Evolutionary conservation across 805 yeast species (phyloP), one percentile per base, ranked within the genome.

Genomic region (Grigorovia jiainica): DNA sequence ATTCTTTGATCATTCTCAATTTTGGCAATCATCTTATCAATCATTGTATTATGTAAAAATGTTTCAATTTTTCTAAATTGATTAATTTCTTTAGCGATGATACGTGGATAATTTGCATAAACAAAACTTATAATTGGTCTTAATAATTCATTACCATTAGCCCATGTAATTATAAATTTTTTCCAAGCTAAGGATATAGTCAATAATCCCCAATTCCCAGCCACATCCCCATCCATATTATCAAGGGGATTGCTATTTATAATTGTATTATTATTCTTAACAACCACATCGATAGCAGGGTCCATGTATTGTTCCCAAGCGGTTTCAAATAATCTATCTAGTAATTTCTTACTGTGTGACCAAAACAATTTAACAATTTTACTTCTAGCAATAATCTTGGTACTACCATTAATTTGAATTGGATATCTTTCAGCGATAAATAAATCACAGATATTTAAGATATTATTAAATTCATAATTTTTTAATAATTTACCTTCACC

Each of bases 61-160:
- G 27, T 35, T 10, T 40, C 42, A n/a, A 17, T 38, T 20, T 10
- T 40, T 30, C 36, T n/a, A 37, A 34, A 5, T 41, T 25, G 5
- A 42, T 29, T 13, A 25, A 25, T 36, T 46, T 46, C 17, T 44
- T 44, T 17, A 39, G 18, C 1, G 47, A 17, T 17, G n/a, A n/a
- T n/a, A n/a, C 24, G 17, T 4, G 47, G 46, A 36, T 43, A 46
- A 39, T 51, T 51, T 15, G 18, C 18, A 13, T 35, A 34, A 13
- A 42, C 23, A 38, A 49, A 51, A 7, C 38, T 40, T 4, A 47
- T 25, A 2, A 47, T 21, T n/a, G 54, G 52, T 7, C n/a, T 13
- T 27, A 27, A 27, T 8, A 27, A 13, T 10, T 27, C n/a, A 13
- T 13, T 6, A 6, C 31, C 31, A 27, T 27, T 27, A 6, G 11